Percentiles rank a stretch among this genome's conserved stretches.
Conservation (phyloP, 2,329 filamentous ascomycete genomes). For the Epichloe sp. region DNA sequence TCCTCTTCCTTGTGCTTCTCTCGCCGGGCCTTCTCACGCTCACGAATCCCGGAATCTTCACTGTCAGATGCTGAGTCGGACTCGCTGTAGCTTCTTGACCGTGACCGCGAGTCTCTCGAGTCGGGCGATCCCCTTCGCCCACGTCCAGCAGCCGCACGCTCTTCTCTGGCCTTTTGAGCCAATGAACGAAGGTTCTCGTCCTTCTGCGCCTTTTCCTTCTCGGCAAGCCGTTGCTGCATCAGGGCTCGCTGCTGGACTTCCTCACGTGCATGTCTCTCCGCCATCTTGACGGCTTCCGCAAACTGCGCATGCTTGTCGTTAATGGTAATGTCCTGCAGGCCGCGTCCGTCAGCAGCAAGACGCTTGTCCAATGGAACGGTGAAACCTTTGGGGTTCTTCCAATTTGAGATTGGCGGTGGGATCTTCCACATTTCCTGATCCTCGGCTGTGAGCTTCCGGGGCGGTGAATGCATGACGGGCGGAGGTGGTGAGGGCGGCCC, state of each 20-base stretch:
- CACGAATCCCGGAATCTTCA: constrained; percentile 59
- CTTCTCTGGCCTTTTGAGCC: constrained; percentile 83
- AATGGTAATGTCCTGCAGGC: constrained; percentile 85
- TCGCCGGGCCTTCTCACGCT: constrained; percentile 62
- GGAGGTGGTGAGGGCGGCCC: constrained; percentile 87
- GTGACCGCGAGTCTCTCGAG: constrained; percentile 26
- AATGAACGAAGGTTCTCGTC: constrained; percentile 81
- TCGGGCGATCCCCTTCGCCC: constrained; percentile 25
- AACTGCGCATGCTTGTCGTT: constrained; percentile 98
- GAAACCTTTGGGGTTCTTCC: constrained; percentile 99
- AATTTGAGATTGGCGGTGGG: constrained; percentile 80
- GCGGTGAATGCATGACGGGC: constrained; percentile 88
- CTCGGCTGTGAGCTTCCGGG: constrained; percentile 86
- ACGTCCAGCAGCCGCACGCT: constrained; percentile 45
- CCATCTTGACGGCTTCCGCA: constrained; percentile 85
- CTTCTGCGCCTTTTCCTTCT: constrained; percentile 91
- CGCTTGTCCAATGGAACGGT: constrained; percentile 93
- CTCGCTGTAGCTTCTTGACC: constrained; percentile 37
- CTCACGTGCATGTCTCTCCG: constrained; percentile 86
- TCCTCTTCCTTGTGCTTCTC: constrained; percentile 75
- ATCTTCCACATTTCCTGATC: constrained; percentile 96
- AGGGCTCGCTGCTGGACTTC: constrained; percentile 83
- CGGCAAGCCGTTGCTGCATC: constrained; percentile 92
- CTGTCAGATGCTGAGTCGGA: constrained; percentile 36
- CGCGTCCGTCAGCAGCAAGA: constrained; percentile 82